Evolutionary conservation across 1,284 basidiomycete genomes (phyloP).

Genomic region (Cerrena zonata): DNA sequence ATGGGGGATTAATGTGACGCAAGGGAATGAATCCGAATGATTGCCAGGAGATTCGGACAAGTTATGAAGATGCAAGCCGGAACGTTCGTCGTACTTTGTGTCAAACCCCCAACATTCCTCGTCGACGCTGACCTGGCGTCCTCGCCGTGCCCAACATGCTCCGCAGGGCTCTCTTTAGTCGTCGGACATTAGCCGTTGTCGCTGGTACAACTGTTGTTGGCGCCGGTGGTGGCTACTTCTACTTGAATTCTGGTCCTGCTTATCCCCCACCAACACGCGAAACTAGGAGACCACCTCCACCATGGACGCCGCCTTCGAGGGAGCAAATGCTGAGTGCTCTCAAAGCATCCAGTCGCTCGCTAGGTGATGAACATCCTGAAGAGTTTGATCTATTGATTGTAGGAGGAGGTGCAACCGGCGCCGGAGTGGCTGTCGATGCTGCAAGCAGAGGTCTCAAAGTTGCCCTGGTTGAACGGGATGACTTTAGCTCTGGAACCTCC

Average conservation of each 20-base stretch:
- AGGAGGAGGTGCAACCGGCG: slow-evolving; percentile 91
- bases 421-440: slow-evolving; percentile 91
- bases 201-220: slow-evolving; percentile 46
- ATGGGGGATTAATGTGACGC: no score
- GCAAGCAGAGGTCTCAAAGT: slow-evolving; percentile 88
- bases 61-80: no score
- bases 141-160: slow-evolving; percentile 22
- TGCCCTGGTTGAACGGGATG: slow-evolving; percentile 88
- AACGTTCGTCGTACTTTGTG: neutral
- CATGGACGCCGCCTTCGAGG: slow-evolving; percentile 71
- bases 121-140: neutral
- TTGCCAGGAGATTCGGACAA: no score
- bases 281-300: slow-evolving; percentile 59
- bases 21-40: no score
- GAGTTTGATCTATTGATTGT: slow-evolving; percentile 82
- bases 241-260: slow-evolving; percentile 63
- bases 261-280: slow-evolving; percentile 58
- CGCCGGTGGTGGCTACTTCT: slow-evolving; percentile 60
- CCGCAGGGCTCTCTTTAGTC: slow-evolving; percentile 45
- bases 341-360: slow-evolving; percentile 34
- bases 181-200: slow-evolving; percentile 46
- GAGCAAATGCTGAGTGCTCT: slow-evolving; percentile 58
- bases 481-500: slow-evolving; percentile 89
- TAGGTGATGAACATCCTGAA: slow-evolving; percentile 28
- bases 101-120: neutral